Evolutionary conservation across 805 yeast genomes (phyloP).

Genomic region (Scheffersomyces coipomensis): DNA sequence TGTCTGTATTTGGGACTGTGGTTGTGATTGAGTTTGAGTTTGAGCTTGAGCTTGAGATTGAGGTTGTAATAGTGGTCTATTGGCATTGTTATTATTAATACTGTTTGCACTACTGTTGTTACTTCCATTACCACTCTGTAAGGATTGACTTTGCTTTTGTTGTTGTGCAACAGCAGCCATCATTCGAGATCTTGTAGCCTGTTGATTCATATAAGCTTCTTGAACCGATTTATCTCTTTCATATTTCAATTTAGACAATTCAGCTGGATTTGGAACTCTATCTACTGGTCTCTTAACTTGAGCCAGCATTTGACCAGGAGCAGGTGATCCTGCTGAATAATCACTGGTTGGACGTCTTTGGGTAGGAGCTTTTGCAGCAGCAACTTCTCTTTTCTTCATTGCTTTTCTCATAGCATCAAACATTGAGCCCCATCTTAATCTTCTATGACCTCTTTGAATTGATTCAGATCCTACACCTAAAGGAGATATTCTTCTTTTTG

Average conservation of each 20-base stretch:
- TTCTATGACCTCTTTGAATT: conserved; percentile 87
- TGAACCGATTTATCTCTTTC: conserved; percentile 86
- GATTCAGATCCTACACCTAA: conserved; percentile 92
- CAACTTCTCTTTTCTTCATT: conserved; percentile 84
- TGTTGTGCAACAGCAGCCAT: conserved; percentile 42
- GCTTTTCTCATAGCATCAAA: conserved; percentile 91
- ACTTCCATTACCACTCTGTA: conserved; percentile 6
- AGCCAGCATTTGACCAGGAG: conserved; percentile 2
- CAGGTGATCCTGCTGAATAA: conserved; percentile 7
- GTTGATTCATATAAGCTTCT: conserved; percentile 60
- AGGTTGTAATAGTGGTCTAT: neutral
- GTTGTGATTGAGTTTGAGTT: conserved; percentile 1
- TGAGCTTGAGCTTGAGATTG: conserved; percentile 5
- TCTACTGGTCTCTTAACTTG: conserved; percentile 21
- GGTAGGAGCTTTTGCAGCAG: conserved; percentile 26
- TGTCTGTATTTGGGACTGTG: neutral
- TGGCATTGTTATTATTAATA: too few species aligned
- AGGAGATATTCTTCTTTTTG: conserved; percentile 86
- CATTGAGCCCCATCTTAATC: conserved; percentile 95
- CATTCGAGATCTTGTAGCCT: conserved; percentile 42
- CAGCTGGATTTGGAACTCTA: conserved; percentile 70
- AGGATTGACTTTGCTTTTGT: conserved; percentile 22
- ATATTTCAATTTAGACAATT: conserved; percentile 74
- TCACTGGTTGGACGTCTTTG: conserved; percentile 6
- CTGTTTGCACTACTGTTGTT: conserved; percentile 12